These are phyloP conservation scores for Vigna radiata DNA, from an alignment of 306 rosid genomes.

Conservation along the genomic window DNA sequence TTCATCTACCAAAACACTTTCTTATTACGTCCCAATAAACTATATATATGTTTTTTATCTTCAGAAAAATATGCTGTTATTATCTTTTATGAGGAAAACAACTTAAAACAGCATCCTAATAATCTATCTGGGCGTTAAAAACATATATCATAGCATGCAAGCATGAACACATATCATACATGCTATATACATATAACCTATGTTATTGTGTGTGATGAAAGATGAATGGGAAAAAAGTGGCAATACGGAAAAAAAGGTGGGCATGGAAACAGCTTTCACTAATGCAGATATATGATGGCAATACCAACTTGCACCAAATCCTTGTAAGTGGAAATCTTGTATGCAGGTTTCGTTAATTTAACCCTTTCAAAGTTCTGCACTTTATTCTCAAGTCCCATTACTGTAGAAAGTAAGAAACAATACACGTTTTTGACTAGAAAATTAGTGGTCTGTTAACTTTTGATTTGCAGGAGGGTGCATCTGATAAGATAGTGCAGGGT, in stretches of 20 bases:
- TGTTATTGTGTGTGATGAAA: neutral
- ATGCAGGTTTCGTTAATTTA: constrained; percentile 1
- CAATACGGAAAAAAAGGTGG: constrained; percentile 40
- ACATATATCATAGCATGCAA: too few relatives aligned
- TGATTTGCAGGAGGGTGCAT: constrained; percentile 2
- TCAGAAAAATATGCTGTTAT: too few relatives aligned
- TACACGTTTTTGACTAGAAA: neutral
- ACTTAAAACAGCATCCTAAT: too few relatives aligned
- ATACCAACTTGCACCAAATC: constrained; percentile 40
- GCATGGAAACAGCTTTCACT: constrained; percentile 50
- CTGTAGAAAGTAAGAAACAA: constrained; percentile 11
- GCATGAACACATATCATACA: too few relatives aligned
- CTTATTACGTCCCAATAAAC: too few relatives aligned
- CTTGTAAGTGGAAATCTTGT: constrained; percentile 30
- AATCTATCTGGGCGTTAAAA: too few relatives aligned
- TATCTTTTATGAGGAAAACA: too few relatives aligned
- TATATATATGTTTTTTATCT: too few relatives aligned
- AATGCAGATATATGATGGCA: constrained; percentile 41
- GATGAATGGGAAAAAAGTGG: neutral
- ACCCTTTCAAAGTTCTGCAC: constrained; percentile 37
- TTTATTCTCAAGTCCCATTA: constrained; percentile 40
- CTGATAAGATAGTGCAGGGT: neutral
- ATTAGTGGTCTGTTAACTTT: neutral
- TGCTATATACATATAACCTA: neutral
- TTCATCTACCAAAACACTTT: constrained; percentile 5